Evolutionary conservation across 1,139 yeast genomes (phyloP).

Genomic region (Taphrina wiesneri): DNA sequence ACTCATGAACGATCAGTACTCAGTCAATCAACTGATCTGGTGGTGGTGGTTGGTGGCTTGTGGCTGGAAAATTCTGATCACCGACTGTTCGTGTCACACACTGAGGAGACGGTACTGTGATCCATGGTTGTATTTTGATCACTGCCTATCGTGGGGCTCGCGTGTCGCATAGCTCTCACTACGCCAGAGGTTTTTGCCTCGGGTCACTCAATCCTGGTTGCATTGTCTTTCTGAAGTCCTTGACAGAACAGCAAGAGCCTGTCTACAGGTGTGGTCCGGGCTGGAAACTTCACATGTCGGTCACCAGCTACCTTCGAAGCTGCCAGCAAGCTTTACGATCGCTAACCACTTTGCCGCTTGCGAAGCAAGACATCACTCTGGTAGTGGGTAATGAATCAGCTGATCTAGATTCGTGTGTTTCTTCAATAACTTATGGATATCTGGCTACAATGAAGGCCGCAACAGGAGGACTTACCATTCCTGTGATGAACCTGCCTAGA

Average conservation of each 20-base stretch:
- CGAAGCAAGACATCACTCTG: slow-evolving; percentile 42
- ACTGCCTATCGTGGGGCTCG: no score
- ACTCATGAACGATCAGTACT: no score
- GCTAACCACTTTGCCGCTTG: background rate
- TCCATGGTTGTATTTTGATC: no score
- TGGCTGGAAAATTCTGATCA: no score
- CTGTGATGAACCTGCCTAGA: slow-evolving; percentile 70
- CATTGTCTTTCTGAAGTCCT: background rate
- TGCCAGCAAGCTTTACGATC: slow-evolving; percentile 1
- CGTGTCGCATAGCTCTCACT: no score
- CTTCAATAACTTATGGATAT: slow-evolving; percentile 72
- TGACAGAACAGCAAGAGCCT: background rate
- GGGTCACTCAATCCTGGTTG: background rate
- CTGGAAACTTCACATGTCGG: slow-evolving; percentile 20
- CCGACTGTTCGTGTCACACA: no score
- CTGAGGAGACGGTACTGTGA: no score
- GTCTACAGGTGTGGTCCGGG: background rate
- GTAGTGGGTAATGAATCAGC: slow-evolving; percentile 85
- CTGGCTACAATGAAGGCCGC: slow-evolving; percentile 47
- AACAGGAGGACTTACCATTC: slow-evolving; percentile 49
- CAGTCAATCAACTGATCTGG: background rate
- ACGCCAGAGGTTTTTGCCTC: no score
- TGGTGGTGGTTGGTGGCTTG: background rate
- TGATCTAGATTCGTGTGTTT: slow-evolving; percentile 82
- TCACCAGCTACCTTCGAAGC: background rate